Base-by-base conservation (phyloP, 208 protist genomes). In the Porcisia hertigi region DNA sequence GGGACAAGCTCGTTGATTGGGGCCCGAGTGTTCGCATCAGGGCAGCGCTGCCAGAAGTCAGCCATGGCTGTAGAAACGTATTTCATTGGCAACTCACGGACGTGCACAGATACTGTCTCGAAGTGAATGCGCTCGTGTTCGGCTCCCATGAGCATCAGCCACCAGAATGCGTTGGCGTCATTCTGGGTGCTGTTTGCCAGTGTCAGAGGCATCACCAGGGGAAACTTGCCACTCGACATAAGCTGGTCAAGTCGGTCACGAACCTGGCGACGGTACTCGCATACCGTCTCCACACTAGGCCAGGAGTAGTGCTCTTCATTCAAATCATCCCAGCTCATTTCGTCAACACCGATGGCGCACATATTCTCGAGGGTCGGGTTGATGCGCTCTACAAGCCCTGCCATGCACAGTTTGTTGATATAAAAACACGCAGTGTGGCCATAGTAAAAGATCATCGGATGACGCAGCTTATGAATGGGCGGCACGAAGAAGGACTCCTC, bases 41-140 rank as follows among this genome's bases (percentile, higher is more conserved):
- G 85, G 82, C 88, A 96, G 63, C 87, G 88, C 78, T 88, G 88
- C 92, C 93, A 97, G 69, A 94, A 93, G 36, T 74, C 64, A 39
- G 83, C 53, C 88, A 92, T 92, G 45, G 54, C 60, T 18, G 81
- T 71, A 25, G 86, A 85, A 20, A 97, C 90, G 71, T 87, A 94
- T 76, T 85, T 18, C 64, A 98, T 79, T 7, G 97, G 97, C 77
- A 99, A 82, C 83, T 99, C 93, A 34, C 98, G 95, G 25, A 99
- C 92, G 71, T 99, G 93, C 63, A 99, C 96, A 11, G 95, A 98
- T 57, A 95, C 96, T 14, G 98, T 99, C 86, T 99, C 98, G 20
- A 99, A 79, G 81, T 99, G 98, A 74, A 99, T 99, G 69, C 97
- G 88, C 81, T 99, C 96, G 82, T 99, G 98, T 86, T 99, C 98